Evolutionary conservation across 495 filamentous ascomycete species (phyloP).

Genomic region (Antarctomyces pellizariae): DNA sequence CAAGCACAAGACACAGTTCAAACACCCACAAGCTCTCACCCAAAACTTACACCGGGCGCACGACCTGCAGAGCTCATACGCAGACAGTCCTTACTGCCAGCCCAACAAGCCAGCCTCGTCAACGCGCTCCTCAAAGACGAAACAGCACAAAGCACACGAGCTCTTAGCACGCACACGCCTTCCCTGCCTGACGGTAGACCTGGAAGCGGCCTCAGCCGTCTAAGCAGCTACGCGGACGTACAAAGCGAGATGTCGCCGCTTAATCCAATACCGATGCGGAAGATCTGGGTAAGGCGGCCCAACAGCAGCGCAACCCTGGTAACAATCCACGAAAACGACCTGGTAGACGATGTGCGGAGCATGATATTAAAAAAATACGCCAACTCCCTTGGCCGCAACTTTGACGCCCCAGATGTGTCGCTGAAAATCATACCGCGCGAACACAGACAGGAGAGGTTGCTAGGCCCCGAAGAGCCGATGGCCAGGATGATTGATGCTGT

Average conservation of each 20-base stretch:
- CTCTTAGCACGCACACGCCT: too few relatives aligned
- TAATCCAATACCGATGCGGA: constrained; percentile 52
- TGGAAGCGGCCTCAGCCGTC: too few relatives aligned
- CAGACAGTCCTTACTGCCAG: constrained; percentile 22
- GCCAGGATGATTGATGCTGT: constrained; percentile 55
- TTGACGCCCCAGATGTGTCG: constrained; percentile 70
- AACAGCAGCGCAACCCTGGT: constrained; percentile 72
- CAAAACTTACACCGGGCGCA: too few relatives aligned
- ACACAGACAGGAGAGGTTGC: constrained; percentile 33
- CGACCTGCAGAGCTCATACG: constrained; percentile 1
- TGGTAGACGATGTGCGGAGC: constrained; percentile 89
- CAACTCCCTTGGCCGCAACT: constrained; percentile 71
- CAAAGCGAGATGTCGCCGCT: too few relatives aligned
- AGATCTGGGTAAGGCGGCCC: constrained; percentile 83
- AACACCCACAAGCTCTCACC: too few relatives aligned
- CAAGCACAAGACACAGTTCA: too few relatives aligned
- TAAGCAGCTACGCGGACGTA: too few relatives aligned
- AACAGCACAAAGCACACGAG: too few relatives aligned
- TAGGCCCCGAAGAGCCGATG: constrained; percentile 79
- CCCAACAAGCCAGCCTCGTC: constrained; percentile 22
- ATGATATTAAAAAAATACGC: constrained; percentile 80
- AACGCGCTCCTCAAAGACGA: constrained; percentile 25
- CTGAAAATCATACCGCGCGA: constrained; percentile 32
- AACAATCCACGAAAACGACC: constrained; percentile 59
- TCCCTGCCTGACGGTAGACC: too few relatives aligned